These are phyloP conservation scores for Lycium ferocissimum DNA, from an alignment of 257 asterid genomes.

Conservation along the genomic window DNA sequence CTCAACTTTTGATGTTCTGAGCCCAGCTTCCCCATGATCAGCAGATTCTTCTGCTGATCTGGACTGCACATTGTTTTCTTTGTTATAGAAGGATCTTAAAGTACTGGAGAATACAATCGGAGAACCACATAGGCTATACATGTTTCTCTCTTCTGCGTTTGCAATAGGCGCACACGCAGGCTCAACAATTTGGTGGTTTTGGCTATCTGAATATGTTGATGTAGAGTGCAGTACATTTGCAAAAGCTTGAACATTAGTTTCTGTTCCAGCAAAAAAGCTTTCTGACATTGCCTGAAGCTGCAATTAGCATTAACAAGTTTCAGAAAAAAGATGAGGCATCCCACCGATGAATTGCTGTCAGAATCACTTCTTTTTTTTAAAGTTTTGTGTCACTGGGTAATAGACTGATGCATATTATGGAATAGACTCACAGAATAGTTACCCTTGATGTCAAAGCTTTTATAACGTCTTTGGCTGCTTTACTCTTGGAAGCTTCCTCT, in stretches of 20 bases:
- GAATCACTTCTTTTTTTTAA: background rate
- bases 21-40: slow-evolving; percentile 35
- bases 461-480: slow-evolving; percentile 61
- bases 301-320: background rate
- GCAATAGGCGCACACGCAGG: slow-evolving; percentile 27
- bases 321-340: slow-evolving; percentile 4
- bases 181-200: slow-evolving; percentile 26
- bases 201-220: slow-evolving; percentile 29
- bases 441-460: slow-evolving; percentile 57
- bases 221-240: slow-evolving; percentile 33
- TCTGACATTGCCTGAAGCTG: slow-evolving; percentile 53
- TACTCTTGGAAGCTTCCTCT: slow-evolving; percentile 56
- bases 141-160: slow-evolving; percentile 36
- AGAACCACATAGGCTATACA: slow-evolving; percentile 41
- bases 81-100: slow-evolving; percentile 34
- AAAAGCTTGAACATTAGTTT: slow-evolving; percentile 34
- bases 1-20: slow-evolving; percentile 34
- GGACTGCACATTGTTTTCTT: slow-evolving; percentile 32
- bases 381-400: background rate
- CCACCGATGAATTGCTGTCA: background rate
- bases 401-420: background rate
- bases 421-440: slow-evolving; percentile 23
- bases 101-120: slow-evolving; percentile 49
- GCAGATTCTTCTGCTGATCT: slow-evolving; percentile 38
- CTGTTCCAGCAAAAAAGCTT: slow-evolving; percentile 33